Base-by-base conservation (phyloP, 31 red algal species). In the Odonthalia washingtoniensis region DNA sequence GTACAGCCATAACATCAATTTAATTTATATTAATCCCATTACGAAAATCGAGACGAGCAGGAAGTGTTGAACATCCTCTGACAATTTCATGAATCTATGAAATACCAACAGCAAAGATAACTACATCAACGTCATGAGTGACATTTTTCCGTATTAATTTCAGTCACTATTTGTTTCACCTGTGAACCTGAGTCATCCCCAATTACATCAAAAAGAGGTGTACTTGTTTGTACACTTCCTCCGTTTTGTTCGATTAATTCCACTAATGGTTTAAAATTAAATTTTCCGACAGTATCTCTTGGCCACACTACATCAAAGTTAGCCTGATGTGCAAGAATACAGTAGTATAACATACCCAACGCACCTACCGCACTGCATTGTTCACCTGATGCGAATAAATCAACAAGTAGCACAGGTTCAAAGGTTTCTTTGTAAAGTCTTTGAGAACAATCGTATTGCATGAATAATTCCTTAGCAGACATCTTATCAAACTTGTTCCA, bases 231-330 rank as follows among this genome's bases (percentile, higher is more conserved):
- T 2, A 98, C 68, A 0, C 40, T 70, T 3, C 78, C 66, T 33
- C 95, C 89, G 16, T 76, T 9, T 30, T 65, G 69, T 60, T 72
- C 26, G 35, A 98, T 89, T 16, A 61, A 28, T 17, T 94, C 75
- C 1, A 90, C 84, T 36, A 94, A 85, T 0, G 95, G 95, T 17
- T 63, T 70, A 78, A 98, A 98, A 36, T 94, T 92, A 74, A 81
- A 66, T 35, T 87, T 88, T 17, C 89, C 95, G 36, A 91, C 87
- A 30, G 95, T 98, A 33, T 89, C 91, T 21, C 95, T 91, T 33
- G 89, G 89, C 95, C 95, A 98, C 17, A 92, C 89, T 6, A 98
- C 95, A 39, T 98, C 95, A 81, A 98, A 98, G 39, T 92, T 85
- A 1, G 86, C 85, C 82, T 98, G 95, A 60, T 98, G 91, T 16